Conservation (phyloP, 441 rosid genomes). For the Corymbia citriodora region DNA sequence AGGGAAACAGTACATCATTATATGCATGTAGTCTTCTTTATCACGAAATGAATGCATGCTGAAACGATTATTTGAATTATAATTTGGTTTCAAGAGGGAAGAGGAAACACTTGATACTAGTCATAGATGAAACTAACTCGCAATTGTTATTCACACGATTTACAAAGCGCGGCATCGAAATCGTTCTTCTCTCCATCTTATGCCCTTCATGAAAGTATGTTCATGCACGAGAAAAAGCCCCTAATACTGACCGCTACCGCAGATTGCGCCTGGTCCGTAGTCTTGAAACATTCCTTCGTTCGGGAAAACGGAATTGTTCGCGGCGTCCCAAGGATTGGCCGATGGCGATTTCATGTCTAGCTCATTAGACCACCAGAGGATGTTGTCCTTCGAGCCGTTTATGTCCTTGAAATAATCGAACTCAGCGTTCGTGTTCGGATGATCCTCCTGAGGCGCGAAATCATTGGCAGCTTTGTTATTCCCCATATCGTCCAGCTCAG, state of each 20-base stretch:
- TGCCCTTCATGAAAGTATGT: conserved; percentile 12
- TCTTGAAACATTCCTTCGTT: conserved; percentile 56
- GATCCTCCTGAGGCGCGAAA: conserved; percentile 22
- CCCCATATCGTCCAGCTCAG: conserved; percentile 33
- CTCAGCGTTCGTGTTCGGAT: conserved; percentile 14
- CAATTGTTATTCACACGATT: conserved; percentile 52
- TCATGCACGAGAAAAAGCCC: background rate
- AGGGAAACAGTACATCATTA: background rate
- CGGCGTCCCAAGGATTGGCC: conserved; percentile 56
- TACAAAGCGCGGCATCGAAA: conserved; percentile 19
- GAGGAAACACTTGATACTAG: background rate
- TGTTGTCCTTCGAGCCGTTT: conserved; percentile 31
- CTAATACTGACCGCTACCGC: conserved; percentile 7
- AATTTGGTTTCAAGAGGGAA: conserved; percentile 23
- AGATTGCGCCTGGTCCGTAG: conserved; percentile 47
- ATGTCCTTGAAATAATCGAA: conserved; percentile 46
- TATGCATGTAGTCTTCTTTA: background rate
- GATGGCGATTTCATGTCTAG: conserved; percentile 52
- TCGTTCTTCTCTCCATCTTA: conserved; percentile 6
- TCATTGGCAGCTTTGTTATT: conserved; percentile 8
- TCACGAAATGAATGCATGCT: background rate
- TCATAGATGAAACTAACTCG: background rate
- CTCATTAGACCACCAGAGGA: conserved; percentile 67
- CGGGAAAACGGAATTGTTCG: conserved; percentile 29
- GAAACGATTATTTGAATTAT: conserved; percentile 6